Evolutionary conservation across 2,329 filamentous ascomycete species (phyloP), one percentile per base, ranked within the genome.

Genomic region (Penicillium verrucosum): DNA sequence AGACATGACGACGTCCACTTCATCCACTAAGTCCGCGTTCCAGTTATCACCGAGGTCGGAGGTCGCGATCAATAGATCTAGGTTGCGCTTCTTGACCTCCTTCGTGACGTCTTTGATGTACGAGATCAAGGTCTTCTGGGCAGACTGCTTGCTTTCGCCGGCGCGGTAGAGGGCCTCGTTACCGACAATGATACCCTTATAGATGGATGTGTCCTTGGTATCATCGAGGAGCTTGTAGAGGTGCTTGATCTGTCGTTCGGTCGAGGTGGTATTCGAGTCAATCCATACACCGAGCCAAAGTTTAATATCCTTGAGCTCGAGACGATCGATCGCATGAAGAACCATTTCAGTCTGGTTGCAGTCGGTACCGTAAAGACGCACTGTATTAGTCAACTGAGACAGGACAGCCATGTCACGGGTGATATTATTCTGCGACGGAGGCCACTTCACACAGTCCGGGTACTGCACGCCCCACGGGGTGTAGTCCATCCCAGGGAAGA

Each of bases 261-360:
- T 96, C 56, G 93, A 96, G 0, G 90, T 95, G 9, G 78, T 73
- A 73, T 97, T 96, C 54, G 78, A 82, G 70, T 94, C 92, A 60
- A 96, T 88, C 90, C 92, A 97, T 4, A 97, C 92, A 16, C 93
- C 93, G 43, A 97, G 80, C 93, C 93, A 97, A 60, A 97, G 80
- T 73, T 95, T 96, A 78, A 96, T 85, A 53, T 89, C 82, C 29
- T 74, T 79, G 65, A 97, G 77, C 51, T 88, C 81, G 12, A 97
- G 81, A 49, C 82, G 82, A 56, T 89, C 81, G 65, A 97, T 88
- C 21, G 92, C 87, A 66, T 94, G 87, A 9, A 97, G 79, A 0
- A 95, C 85, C 89, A 97, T 94, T 73, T 96, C 85, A 0, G 93
- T 97, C 75, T 97, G 93, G 75, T 97, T 97, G 81, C 93, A 97